Base-by-base conservation (phyloP, 768 basidiomycete genomes). In the Suillus fuscotomentosus region DNA sequence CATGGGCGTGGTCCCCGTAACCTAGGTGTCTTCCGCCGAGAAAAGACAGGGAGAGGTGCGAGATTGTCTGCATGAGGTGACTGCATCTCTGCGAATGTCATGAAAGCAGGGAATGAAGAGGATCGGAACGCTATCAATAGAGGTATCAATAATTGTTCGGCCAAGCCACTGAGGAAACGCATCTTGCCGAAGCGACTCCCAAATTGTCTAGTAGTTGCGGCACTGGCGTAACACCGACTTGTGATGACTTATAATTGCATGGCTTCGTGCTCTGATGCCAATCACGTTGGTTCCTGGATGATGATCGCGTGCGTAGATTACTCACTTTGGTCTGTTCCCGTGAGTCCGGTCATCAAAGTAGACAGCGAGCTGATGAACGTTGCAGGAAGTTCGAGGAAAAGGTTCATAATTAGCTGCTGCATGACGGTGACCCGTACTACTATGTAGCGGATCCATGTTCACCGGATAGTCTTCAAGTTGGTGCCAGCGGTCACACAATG, bases 1-100 rank as follows among this genome's bases (percentile, higher is more conserved):
- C 62, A 69, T 36, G 75, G 76, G 57, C 75, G 75, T 22, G 76
- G 75, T 27, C 75, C 75, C 59, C 66, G 70, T 17, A 76, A 63
- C 60, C 69, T 70, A 38, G 57, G 43, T 14, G 67, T 61, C 36
- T 22, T 72, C 56, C 66, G 62, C 17, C 17, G 67, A n/a, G 34
- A 27, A 20, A 66, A 57, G 3, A 65, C 24, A 5, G 57, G 56
- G 45, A 67, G 66, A 20, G 65, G 53, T 2, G 54, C 60, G 20
- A 66, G 48, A 56, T 62, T 47, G 36, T 70, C 65, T 71, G 71
- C 69, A 20, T 57, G 54, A 5, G 60, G 41, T 13, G 66, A 3
- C 27, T 51, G 13, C 60, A 38, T 61, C n/a, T 22, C 2, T 38
- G 15, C 47, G 15, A 53, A 41, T 54, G n/a, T 38, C 13, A n/a